These are phyloP conservation scores for Neurospora tetrasperma DNA, from an alignment of 495 filamentous ascomycete species.

Conservation along the genomic window DNA sequence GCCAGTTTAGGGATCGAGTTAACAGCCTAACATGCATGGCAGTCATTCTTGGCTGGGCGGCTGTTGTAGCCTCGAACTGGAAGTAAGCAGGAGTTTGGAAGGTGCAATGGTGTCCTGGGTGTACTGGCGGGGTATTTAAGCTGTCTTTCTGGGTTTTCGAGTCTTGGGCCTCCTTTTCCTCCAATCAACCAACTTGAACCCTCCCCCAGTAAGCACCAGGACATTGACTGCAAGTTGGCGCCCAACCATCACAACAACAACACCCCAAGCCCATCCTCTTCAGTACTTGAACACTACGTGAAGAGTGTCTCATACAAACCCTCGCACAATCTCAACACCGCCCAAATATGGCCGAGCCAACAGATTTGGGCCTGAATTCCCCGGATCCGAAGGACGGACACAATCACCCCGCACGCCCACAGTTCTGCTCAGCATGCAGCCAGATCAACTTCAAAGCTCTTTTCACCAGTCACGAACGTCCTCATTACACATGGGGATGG, in stretches of 20 bases:
- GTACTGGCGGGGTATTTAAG: too few species aligned
- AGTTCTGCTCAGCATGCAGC: neutral
- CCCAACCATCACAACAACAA: neutral
- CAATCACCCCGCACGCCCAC: neutral
- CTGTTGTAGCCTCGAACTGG: neutral
- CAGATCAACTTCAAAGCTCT: neutral
- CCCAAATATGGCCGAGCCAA: neutral
- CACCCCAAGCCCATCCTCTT: neutral
- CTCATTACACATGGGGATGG: too few species aligned
- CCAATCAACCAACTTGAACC: too few species aligned
- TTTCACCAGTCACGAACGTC: neutral
- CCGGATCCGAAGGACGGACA: neutral
- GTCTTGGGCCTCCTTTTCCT: too few species aligned
- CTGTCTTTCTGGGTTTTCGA: too few species aligned
- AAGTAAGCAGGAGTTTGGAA: neutral
- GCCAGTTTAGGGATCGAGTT: neutral
- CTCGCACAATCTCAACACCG: neutral
- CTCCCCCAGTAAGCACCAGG: too few species aligned
- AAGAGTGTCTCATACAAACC: neutral
- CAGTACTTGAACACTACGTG: neutral
- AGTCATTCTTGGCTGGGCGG: neutral
- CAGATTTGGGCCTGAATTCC: neutral
- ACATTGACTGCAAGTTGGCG: neutral
- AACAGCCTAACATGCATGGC: neutral
- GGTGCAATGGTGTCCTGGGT: too few species aligned